A percentile compares a stretch with the other conserved stretches of the same genome.
These are phyloP conservation scores for Ettlia oleoabundans DNA, from an alignment of 139 green algal genomes.

Conservation along the genomic window DNA sequence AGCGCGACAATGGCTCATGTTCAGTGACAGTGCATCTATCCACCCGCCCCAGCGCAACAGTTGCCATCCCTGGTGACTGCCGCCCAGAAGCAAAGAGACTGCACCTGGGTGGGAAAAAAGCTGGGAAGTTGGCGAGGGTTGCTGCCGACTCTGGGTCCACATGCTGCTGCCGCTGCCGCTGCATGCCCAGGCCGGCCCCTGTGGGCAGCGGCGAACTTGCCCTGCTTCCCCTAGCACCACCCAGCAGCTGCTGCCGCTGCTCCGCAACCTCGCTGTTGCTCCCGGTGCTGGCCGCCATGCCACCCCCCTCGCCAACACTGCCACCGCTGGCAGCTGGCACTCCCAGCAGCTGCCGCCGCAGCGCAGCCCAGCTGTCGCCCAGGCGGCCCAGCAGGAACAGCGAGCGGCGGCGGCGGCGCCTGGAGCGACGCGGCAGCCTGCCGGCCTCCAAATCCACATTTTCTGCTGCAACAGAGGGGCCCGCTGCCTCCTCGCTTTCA, in stretches of 20 bases:
- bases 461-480: background rate
- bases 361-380: constrained; percentile 2
- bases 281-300: background rate
- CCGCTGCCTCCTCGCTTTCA: background rate
- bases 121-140: background rate
- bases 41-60: no score
- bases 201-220: no score
- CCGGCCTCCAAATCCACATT: background rate
- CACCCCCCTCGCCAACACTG: background rate
- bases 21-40: no score
- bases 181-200: no score
- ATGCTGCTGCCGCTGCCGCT: background rate
- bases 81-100: background rate
- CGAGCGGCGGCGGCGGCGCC: constrained; percentile 1
- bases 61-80: no score
- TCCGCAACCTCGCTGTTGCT: background rate
- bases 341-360: constrained; percentile 1
- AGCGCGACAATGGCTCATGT: no score
- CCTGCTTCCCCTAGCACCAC: no score
- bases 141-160: background rate
- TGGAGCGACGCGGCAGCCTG: background rate
- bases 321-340: background rate
- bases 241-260: constrained; percentile 12
- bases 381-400: background rate
- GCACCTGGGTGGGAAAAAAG: background rate